Evolutionary conservation across 2,329 filamentous ascomycete species (phyloP), one percentile per base, ranked within the genome.

Genomic region (Cordyceps cateniannulata): DNA sequence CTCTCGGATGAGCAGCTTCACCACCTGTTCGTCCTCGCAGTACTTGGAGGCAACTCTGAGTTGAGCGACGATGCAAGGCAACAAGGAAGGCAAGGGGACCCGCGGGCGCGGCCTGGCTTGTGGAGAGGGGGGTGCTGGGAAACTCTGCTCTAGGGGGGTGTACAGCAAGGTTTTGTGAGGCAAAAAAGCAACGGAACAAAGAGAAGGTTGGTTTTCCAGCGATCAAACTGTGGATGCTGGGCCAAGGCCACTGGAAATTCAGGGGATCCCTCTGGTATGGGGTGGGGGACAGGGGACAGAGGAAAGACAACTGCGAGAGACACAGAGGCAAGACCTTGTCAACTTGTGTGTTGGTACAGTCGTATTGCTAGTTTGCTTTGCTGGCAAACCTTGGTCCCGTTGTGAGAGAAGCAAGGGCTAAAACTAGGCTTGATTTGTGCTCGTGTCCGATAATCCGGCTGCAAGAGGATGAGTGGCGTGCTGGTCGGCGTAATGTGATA

Each of bases 151-250:
- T 29, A 32, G 48, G 7, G 6, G 12, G 14, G 44, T 47, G 18
- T n/a, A 40, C 9, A 40, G 14, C 29, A 32, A 32, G 29, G 29
- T 25, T 18, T 20, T n/a, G n/a, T n/a, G n/a, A n/a, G n/a, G n/a
- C n/a, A 20, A 9, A 58, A 58, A 58, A 38, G 44, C 29, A 59
- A 50, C 25, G 35, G 38, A 27, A 50, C 20, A 49, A 58, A 58
- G 16, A n/a, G 29, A 24, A 49, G 9, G 29, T 40, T 27, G 32
- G 27, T 12, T 32, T 48, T 22, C 42, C 22, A 51, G 47, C 47
- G 57, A 59, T 59, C 57, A 52, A 45, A 59, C 48, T 47, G 48
- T 59, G 49, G 57, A 20, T 47, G 42, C 5, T 45, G n/a, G 42
- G n/a, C 24, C 35, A 42, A 59, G 47, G 24, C 56, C 27, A 20